A percentile compares a stretch with the other conserved stretches of the same genome.
These are phyloP conservation scores for Neofusicoccum laricinum DNA, from an alignment of 2,329 filamentous ascomycete genomes.

Conservation along the genomic window DNA sequence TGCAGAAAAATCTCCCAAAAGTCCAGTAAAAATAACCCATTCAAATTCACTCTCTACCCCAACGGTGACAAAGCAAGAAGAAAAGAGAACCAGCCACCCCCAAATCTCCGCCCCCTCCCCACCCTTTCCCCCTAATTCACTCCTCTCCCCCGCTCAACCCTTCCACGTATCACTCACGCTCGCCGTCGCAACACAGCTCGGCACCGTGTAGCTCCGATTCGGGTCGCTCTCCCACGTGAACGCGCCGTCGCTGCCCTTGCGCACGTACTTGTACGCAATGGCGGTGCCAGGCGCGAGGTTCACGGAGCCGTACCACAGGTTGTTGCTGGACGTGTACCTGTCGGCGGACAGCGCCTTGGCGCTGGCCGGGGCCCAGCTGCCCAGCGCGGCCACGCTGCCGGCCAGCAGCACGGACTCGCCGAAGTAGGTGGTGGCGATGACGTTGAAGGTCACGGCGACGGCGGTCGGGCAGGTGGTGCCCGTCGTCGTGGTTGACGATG, in stretches of 20 bases:
- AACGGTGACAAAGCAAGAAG: no score
- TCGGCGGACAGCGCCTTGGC: constrained; percentile 41
- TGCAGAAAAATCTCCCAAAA: no score
- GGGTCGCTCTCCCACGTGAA: constrained; percentile 44
- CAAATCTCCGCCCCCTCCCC: no score
- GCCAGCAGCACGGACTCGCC: constrained; percentile 49
- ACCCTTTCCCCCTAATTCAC: no score
- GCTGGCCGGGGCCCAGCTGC: constrained; percentile 41
- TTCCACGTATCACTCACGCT: constrained; percentile 26
- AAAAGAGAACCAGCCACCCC: no score
- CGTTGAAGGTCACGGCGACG: constrained; percentile 43
- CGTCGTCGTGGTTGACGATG: constrained; percentile 23
- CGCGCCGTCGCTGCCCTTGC: constrained; percentile 44
- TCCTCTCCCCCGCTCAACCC: no score
- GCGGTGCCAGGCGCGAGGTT: constrained; percentile 41
- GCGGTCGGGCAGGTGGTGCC: constrained; percentile 28
- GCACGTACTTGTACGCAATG: constrained; percentile 48
- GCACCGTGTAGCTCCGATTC: constrained; percentile 41
- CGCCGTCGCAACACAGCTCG: constrained; percentile 17
- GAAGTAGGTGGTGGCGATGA: constrained; percentile 46
- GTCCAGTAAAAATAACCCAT: no score
- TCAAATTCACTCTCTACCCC: no score
- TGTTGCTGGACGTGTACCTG: constrained; percentile 43
- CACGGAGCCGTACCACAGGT: constrained; percentile 46
- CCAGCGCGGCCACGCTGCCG: constrained; percentile 44